phyloP scores from a whole-genome alignment of 768 basidiomycete species.

The Lentinula detonsa region DNA sequence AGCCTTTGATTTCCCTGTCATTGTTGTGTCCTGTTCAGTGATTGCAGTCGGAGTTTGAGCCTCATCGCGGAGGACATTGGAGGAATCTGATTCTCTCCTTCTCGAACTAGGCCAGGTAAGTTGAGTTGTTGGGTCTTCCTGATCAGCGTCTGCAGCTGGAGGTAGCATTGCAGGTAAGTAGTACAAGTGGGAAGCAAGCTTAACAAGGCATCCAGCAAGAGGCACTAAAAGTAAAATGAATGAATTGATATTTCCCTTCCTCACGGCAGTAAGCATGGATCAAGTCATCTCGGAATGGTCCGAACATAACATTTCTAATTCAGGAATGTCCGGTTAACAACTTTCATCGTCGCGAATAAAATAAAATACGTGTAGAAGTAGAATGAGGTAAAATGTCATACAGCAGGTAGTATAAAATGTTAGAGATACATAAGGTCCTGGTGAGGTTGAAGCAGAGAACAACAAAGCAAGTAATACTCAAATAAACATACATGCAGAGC shows the following conservation, averaged over 20 bases:
- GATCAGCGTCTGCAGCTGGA: slow-evolving; percentile 47
- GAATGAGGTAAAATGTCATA: slow-evolving; percentile 4
- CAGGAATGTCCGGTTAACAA: background rate
- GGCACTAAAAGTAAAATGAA: background rate
- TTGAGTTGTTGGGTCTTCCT: slow-evolving; percentile 73
- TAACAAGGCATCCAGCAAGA: background rate
- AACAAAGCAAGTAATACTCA: slow-evolving; percentile 8
- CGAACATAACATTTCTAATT: background rate
- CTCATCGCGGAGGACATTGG: background rate
- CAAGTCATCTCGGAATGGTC: background rate
- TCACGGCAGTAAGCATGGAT: background rate
- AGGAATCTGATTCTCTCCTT: slow-evolving; percentile 17
- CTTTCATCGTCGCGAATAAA: background rate
- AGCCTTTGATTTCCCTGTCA: slow-evolving; percentile 8
- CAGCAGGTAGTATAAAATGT: background rate
- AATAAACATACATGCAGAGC: slow-evolving; percentile 17
- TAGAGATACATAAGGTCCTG: slow-evolving; percentile 3
- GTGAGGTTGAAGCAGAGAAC: background rate
- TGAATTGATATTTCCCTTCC: background rate
- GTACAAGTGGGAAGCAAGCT: slow-evolving; percentile 4
- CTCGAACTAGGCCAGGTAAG: slow-evolving; percentile 65
- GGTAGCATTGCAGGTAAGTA: slow-evolving; percentile 53
- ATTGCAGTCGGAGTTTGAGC: slow-evolving; percentile 7
- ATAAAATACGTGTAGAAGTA: background rate
- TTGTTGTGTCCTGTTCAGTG: slow-evolving; percentile 13